phyloP scores from a whole-genome alignment of 257 asterid species.

The Jacaranda mimosifolia region DNA sequence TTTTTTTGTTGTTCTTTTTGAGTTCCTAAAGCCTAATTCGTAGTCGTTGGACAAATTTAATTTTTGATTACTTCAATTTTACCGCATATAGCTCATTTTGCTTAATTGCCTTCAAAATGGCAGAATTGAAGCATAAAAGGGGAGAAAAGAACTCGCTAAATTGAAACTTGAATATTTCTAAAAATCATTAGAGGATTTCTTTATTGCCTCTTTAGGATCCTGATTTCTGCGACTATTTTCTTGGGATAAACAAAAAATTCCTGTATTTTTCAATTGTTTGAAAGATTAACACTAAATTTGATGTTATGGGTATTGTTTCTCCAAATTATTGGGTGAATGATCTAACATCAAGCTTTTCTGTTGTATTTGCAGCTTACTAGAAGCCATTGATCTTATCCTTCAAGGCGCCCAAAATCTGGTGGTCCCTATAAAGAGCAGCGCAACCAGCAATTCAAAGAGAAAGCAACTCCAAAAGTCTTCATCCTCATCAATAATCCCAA shows the following conservation, averaged over 20 bases:
- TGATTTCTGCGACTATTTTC: not conserved
- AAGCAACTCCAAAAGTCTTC: conserved; percentile 56
- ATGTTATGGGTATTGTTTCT: not conserved
- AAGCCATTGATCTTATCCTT: conserved; percentile 74
- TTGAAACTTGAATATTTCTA: not conserved
- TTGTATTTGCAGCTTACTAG: conserved; percentile 62
- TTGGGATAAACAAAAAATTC: not conserved
- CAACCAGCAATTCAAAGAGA: conserved; percentile 43
- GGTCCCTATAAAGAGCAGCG: conserved; percentile 50
- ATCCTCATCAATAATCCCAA: conserved; percentile 26
- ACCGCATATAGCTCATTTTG: not conserved
- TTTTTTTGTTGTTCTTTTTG: too few species aligned
- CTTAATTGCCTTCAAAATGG: not conserved
- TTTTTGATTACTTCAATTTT: not conserved
- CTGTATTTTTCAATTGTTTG: not conserved
- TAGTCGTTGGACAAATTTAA: not conserved
- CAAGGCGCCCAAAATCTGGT: conserved; percentile 73
- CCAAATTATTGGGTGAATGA: not conserved
- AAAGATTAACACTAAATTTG: not conserved
- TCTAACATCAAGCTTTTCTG: not conserved
- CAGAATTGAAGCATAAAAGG: not conserved
- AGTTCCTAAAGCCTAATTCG: too few species aligned
- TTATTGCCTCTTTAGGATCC: too few species aligned
- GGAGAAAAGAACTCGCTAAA: not conserved
- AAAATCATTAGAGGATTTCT: not conserved